Percentiles rank a stretch among this genome's conserved stretches.
Conservation (phyloP, 2,329 filamentous ascomycete genomes). For the Arthrobotrys conoides region DNA sequence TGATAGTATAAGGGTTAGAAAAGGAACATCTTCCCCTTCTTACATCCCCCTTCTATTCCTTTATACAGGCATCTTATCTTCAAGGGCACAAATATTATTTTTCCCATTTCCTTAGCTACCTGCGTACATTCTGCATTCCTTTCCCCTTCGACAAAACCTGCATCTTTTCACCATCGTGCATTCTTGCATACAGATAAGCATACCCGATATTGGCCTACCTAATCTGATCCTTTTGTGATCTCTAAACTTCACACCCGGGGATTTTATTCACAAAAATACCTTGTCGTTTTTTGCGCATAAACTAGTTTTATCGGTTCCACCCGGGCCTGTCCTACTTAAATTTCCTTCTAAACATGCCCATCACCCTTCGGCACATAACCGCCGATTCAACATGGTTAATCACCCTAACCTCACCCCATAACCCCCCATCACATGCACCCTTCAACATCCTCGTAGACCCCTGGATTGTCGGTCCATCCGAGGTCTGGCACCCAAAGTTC, state of each 20-base stretch:
- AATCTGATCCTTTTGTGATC: not conserved
- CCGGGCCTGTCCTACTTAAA: not conserved
- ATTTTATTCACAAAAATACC: constrained; percentile 8
- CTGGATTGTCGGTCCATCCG: constrained; percentile 76
- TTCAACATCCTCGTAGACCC: constrained; percentile 81
- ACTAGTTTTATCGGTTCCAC: constrained; percentile 6
- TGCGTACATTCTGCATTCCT: not conserved
- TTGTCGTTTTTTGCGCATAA: constrained; percentile 13
- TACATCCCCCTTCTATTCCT: constrained; percentile 28
- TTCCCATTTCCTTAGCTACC: not conserved
- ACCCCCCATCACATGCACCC: constrained; percentile 68
- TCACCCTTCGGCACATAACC: constrained; percentile 61
- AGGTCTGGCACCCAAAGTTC: constrained; percentile 75
- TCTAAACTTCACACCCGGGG: not conserved
- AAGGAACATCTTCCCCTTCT: constrained; percentile 54
- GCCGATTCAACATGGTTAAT: constrained; percentile 62
- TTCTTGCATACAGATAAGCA: constrained; percentile 22
- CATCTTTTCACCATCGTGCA: constrained; percentile 24
- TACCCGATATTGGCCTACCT: constrained; percentile 24
- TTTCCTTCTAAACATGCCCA: constrained; percentile 45
- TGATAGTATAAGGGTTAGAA: constrained; percentile 40
- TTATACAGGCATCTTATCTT: constrained; percentile 18
- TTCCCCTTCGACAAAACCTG: constrained; percentile 51
- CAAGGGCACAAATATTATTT: constrained; percentile 3
- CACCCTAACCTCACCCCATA: constrained; percentile 63